phyloP scores from a whole-genome alignment of 2,329 filamentous ascomycete species.

The Ophiostoma ips region DNA sequence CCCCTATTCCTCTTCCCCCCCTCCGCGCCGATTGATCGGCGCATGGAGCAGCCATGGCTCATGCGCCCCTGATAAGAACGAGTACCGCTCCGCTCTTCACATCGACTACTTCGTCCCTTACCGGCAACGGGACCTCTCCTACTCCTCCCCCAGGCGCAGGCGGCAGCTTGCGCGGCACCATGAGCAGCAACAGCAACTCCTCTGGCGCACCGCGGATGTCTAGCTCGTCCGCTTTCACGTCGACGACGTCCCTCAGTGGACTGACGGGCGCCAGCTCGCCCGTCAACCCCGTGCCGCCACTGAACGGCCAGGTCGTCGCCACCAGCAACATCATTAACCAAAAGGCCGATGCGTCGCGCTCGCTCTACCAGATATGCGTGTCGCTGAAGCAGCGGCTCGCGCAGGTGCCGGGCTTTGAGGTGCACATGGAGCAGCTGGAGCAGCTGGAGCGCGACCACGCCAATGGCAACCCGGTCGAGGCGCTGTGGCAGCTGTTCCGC shows the following conservation, averaged over 20 bases:
- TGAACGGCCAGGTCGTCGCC: slow-evolving; percentile 54
- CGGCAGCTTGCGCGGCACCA: slow-evolving; percentile 23
- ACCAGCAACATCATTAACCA: slow-evolving; percentile 95
- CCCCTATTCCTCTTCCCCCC: background rate
- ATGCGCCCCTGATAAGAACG: slow-evolving; percentile 45
- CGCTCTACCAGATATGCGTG: slow-evolving; percentile 90
- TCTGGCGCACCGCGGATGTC: slow-evolving; percentile 37
- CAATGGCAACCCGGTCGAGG: slow-evolving; percentile 68
- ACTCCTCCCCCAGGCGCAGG: background rate
- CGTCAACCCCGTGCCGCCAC: slow-evolving; percentile 19
- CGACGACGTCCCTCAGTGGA: slow-evolving; percentile 37
- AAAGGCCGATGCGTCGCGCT: slow-evolving; percentile 79
- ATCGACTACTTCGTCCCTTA: slow-evolving; percentile 27
- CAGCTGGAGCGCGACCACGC: slow-evolving; percentile 48
- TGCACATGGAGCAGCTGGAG: slow-evolving; percentile 58
- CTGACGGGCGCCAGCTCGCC: slow-evolving; percentile 24
- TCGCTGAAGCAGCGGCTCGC: slow-evolving; percentile 67
- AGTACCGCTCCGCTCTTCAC: slow-evolving; percentile 43
- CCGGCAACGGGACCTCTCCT: slow-evolving; percentile 24
- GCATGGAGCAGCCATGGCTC: slow-evolving; percentile 41
- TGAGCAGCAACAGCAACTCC: slow-evolving; percentile 28
- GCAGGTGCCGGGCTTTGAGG: slow-evolving; percentile 71
- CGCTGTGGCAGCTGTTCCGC: slow-evolving; percentile 77
- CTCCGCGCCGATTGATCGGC: slow-evolving; percentile 11
- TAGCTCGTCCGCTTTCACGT: slow-evolving; percentile 42